Percentiles rank a stretch among this genome's conserved stretches.
These are phyloP conservation scores for Begonia peltatifolia DNA, from an alignment of 306 rosid species.

Conservation along the genomic window DNA sequence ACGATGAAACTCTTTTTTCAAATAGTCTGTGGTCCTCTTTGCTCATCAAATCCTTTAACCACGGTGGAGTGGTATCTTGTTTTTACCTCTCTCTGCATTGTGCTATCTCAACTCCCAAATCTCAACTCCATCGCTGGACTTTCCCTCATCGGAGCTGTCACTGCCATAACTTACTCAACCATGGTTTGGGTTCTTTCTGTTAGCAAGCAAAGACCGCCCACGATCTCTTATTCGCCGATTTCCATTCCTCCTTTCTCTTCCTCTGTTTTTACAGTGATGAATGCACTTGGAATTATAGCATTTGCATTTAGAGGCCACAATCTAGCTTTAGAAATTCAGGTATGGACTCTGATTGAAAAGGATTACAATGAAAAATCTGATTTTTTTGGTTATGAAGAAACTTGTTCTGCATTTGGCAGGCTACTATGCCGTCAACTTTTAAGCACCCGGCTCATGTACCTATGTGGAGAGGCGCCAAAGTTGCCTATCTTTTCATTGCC, in stretches of 20 bases:
- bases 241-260: constrained; percentile 40
- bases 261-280: constrained; percentile 61
- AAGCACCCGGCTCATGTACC: constrained; percentile 99
- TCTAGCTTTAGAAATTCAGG: constrained; percentile 84
- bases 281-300: constrained; percentile 90
- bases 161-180: constrained; percentile 91
- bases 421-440: constrained; percentile 98
- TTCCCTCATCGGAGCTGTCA: constrained; percentile 87
- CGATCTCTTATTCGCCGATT: constrained; percentile 71
- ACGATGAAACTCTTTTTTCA: constrained; percentile 97
- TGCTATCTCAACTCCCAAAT: constrained; percentile 95
- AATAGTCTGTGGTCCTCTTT: constrained; percentile 80
- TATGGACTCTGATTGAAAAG: constrained; percentile 5
- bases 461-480: constrained; percentile 99
- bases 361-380: neutral
- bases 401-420: constrained; percentile 24
- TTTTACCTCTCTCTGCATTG: constrained; percentile 82
- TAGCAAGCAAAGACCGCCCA: constrained; percentile 71
- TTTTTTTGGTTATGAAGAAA: constrained; percentile 3
- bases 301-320: constrained; percentile 98
- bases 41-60: constrained; percentile 81
- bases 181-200: constrained; percentile 99
- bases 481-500: constrained; percentile 92
- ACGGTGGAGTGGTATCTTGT: constrained; percentile 98
- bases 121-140: constrained; percentile 97